These are phyloP conservation scores for Exophiala oligosperma DNA, from an alignment of 2,329 filamentous ascomycete species.

Conservation along the genomic window DNA sequence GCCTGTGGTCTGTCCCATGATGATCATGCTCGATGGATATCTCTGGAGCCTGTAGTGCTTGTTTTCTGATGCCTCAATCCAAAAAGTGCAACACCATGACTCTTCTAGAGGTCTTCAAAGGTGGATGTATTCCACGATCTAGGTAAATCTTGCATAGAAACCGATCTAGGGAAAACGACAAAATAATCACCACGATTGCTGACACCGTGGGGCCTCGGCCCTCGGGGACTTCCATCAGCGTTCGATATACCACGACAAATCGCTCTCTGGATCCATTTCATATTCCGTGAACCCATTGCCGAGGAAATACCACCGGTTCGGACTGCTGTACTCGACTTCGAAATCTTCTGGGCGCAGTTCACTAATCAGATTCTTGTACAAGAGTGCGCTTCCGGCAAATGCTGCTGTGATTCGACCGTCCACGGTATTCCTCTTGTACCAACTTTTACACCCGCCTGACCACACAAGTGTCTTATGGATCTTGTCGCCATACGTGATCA, in stretches of 20 bases:
- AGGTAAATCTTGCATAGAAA: no score
- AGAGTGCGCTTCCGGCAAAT: constrained; percentile 31
- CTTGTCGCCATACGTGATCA: constrained; percentile 34
- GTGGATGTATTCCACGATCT: no score
- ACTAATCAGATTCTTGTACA: constrained; percentile 36
- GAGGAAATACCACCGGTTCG: constrained; percentile 30
- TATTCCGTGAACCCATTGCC: constrained; percentile 39
- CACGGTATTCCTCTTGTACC: constrained; percentile 23
- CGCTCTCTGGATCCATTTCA: constrained; percentile 30
- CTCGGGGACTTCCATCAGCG: neutral
- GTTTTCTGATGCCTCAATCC: no score
- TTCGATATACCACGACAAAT: constrained; percentile 32
- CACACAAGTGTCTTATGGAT: constrained; percentile 34
- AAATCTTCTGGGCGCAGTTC: constrained; percentile 35
- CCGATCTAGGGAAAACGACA: no score
- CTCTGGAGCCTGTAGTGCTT: no score
- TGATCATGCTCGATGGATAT: no score
- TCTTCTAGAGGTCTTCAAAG: no score
- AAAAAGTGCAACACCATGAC: no score
- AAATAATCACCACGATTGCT: no score
- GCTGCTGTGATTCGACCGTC: constrained; percentile 23
- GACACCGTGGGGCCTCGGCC: no score
- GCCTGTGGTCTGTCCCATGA: no score
- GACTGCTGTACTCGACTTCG: constrained; percentile 15
- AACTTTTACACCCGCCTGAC: constrained; percentile 23